A percentile compares a stretch with the other conserved stretches of the same genome.
Conservation (phyloP, 148 eudicot species). For the Beta vulgaris region DNA sequence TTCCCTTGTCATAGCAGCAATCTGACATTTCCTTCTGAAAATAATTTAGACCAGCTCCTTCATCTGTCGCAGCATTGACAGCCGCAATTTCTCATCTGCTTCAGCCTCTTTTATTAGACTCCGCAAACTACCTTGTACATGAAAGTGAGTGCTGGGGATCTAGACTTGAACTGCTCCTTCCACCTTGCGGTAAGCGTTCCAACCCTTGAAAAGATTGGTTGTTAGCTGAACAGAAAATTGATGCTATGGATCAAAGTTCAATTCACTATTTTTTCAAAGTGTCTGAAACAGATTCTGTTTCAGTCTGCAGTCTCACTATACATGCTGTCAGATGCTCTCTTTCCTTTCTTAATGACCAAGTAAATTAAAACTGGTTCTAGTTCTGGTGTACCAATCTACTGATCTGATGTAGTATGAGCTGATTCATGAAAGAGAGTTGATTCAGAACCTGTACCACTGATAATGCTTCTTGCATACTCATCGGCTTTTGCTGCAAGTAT, state of each 20-base stretch:
- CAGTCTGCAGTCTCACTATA: conserved; percentile 61
- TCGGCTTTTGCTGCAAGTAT: conserved; percentile 62
- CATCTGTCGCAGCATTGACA: conserved; percentile 78
- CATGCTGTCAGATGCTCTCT: conserved; percentile 77
- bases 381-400: conserved; percentile 71
- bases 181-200: conserved; percentile 57
- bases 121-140: conserved; percentile 65
- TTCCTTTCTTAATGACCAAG: conserved; percentile 73
- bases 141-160: conserved; percentile 53
- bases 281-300: not conserved
- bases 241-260: too few species aligned
- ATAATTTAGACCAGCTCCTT: conserved; percentile 71
- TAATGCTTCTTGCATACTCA: conserved; percentile 64
- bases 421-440: conserved; percentile 61
- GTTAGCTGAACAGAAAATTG: not conserved
- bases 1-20: conserved; percentile 75
- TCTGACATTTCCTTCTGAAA: conserved; percentile 62
- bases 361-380: conserved; percentile 73
- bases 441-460: conserved; percentile 45
- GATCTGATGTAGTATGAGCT: conserved; percentile 75
- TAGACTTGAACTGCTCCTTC: conserved; percentile 62
- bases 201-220: conserved; percentile 43
- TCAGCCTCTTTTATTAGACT: conserved; percentile 74
- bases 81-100: conserved; percentile 53
- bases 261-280: too few species aligned